These are phyloP conservation scores for Coemansia sp. DNA, from an alignment of 192 early-diverging fungal genomes.

Conservation along the genomic window DNA sequence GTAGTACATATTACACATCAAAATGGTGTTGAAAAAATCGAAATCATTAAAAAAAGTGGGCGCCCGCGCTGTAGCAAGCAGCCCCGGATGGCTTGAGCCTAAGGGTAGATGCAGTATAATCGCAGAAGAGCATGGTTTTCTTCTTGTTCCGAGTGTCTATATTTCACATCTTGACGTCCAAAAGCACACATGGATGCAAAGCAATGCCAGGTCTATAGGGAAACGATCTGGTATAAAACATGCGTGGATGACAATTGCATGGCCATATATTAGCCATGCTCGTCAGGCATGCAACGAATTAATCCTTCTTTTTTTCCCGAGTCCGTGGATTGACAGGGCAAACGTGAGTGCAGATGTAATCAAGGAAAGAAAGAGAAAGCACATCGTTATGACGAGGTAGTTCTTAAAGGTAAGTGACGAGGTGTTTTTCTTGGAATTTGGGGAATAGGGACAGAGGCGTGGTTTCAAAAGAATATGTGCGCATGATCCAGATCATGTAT, in stretches of 20 bases:
- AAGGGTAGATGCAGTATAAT: background rate
- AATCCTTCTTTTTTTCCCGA: background rate
- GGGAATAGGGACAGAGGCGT: background rate
- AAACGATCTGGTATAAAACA: constrained; percentile 2
- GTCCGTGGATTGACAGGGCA: constrained; percentile 35
- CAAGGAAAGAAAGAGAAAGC: background rate
- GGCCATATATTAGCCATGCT: background rate
- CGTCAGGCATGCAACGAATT: constrained; percentile 1
- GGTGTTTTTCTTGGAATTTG: no score
- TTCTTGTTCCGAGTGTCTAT: no score
- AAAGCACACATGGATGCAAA: constrained; percentile 33
- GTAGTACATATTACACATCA: no score
- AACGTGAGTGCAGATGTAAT: constrained; percentile 12
- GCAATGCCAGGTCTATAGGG: constrained; percentile 26
- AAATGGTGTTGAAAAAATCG: no score
- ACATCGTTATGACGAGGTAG: background rate
- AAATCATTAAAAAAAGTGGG: no score
- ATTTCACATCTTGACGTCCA: background rate
- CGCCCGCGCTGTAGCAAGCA: no score
- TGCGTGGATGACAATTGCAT: constrained; percentile 12
- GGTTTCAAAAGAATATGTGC: background rate
- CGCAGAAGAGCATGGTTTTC: background rate
- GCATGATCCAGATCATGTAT: background rate
- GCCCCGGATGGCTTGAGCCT: no score
- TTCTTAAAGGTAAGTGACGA: background rate